Evolutionary conservation across 345 rosid species (phyloP).

Genomic region (Citrus medica): DNA sequence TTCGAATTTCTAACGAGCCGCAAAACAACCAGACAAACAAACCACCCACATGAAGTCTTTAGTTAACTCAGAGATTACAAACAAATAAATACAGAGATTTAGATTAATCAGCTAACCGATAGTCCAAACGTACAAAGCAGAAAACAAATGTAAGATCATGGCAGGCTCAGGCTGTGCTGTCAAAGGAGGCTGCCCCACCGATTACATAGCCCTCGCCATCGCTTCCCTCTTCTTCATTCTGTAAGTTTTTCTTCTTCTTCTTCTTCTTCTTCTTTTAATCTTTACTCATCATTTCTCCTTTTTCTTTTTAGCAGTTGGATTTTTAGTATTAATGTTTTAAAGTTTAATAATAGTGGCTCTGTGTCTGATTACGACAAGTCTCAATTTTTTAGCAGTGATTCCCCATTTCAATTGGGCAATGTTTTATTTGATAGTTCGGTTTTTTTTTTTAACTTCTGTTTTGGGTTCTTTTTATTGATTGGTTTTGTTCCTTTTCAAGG

Average conservation of each 20-base stretch:
- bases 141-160: conserved; percentile 27
- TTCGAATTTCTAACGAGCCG: too few species aligned
- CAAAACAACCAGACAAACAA: too few species aligned
- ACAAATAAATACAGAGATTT: background rate
- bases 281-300: background rate
- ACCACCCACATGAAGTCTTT: too few species aligned
- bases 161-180: conserved; percentile 47
- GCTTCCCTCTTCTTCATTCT: conserved; percentile 55
- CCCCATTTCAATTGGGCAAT: background rate
- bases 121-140: background rate
- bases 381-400: background rate
- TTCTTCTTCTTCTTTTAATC: background rate
- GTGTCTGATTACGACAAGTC: background rate
- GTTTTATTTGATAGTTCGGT: background rate
- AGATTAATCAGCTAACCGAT: background rate
- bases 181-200: conserved; percentile 84
- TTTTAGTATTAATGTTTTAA: background rate
- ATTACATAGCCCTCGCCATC: conserved; percentile 64
- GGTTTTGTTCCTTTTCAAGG: conserved; percentile 35
- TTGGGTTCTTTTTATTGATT: background rate
- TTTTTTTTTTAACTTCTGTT: background rate
- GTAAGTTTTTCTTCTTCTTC: conserved; percentile 35
- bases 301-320: background rate
- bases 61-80: too few species aligned
- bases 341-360: background rate